phyloP scores from a whole-genome alignment of 495 filamentous ascomycete species.

The Podospora tetraspora region DNA sequence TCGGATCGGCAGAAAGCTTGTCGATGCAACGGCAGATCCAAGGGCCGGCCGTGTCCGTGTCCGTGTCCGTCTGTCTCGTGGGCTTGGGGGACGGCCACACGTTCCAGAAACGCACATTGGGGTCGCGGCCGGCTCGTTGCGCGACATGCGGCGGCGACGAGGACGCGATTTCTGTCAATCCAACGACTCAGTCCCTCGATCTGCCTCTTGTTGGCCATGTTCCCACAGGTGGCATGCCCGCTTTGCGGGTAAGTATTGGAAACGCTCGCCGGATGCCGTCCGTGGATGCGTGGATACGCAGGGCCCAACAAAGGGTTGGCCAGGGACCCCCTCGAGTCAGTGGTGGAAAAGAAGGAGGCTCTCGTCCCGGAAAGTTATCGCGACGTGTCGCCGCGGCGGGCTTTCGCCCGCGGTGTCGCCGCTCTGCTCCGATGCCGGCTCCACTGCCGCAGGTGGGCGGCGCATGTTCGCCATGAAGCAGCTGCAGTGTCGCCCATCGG shows the following conservation, averaged over 20 bases:
- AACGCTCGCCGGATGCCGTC: neutral
- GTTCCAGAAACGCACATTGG: neutral
- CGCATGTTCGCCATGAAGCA: neutral
- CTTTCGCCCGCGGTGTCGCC: conserved; percentile 9
- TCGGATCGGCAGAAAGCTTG: neutral
- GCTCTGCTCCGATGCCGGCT: conserved; percentile 10
- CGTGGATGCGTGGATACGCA: neutral
- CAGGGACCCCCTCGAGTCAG: neutral
- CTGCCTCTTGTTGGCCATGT: neutral
- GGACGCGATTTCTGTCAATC: neutral
- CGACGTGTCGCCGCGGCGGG: neutral
- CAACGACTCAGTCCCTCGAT: neutral
- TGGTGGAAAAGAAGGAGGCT: neutral
- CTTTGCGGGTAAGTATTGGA: too few species aligned
- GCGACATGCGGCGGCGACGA: neutral
- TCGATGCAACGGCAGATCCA: neutral
- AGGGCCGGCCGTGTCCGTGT: neutral
- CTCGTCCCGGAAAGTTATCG: conserved; percentile 13
- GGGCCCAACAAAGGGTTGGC: neutral
- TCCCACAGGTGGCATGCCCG: too few species aligned
- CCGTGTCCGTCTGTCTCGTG: neutral
- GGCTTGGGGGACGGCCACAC: neutral
- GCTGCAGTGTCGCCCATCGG: neutral
- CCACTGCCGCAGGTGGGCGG: neutral
- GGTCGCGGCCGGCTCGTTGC: neutral